Base-by-base conservation (phyloP, 1,284 basidiomycete genomes). In the Ustilago bromivora region DNA sequence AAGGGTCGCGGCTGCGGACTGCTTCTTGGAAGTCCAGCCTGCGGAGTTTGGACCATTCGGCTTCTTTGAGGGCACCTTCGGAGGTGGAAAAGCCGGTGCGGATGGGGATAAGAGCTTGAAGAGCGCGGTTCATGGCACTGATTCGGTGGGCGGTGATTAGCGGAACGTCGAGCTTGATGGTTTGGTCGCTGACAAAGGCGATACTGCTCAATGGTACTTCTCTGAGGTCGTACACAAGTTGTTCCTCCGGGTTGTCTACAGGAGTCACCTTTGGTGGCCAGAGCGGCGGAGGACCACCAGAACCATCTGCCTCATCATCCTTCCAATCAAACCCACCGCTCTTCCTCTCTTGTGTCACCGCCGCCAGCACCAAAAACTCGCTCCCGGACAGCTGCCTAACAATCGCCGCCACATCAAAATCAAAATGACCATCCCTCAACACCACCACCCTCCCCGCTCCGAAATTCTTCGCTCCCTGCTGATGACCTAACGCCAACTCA, bases 11-110 rank as follows among this genome's bases (percentile, higher is more conserved):
- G 36, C 88, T 84, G 53, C 90, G 89, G 54, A 98, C 84, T 28
- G 89, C 88, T 76, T 98, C 96, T 86, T 98, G 94, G 86, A 99
- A 97, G 71, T 99, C 96, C 17, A 99, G 87, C n/a, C 91, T 89
- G 51, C 92, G 90, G 79, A 95, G 89, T 61, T 92, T 91, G 55
- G 88, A 88, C 95, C 95, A 98, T 69, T 95, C 94, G 0, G 83
- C 84, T 62, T 88, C 87, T 3, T 43, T 35, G 2, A 71, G 28
- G 9, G 43, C 49, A 12, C 36, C 28, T 0, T 49, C 19, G 3
- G 43, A 10, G 15, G 61, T 38, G 35, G 38, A 28, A n/a, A 66
- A 78, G 1, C 40, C 13, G 28, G 52, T 12, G n/a, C 58, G 65
- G 5, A 75, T 41, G 13, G 66, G 57, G 17, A 74, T 43, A 23